phyloP scores from a whole-genome alignment of 257 asterid genomes.

The Przewalskia tangutica region DNA sequence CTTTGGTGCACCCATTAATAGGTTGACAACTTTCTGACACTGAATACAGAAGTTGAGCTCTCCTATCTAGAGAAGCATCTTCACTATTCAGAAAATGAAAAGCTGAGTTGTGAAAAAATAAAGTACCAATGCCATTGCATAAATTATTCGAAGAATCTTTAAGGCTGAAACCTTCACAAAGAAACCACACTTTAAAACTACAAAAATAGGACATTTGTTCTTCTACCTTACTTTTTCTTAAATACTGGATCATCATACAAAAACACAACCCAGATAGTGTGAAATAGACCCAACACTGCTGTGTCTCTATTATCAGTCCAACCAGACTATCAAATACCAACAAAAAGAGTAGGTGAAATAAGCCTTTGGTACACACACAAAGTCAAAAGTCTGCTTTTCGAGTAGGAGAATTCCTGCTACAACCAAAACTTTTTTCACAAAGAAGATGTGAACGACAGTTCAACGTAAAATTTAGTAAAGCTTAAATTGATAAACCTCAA shows the following conservation, averaged over 20 bases:
- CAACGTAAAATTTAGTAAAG: not conserved
- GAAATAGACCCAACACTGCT: not conserved
- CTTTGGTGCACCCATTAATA: constrained; percentile 94
- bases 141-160: not conserved
- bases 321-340: not conserved
- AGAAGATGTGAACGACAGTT: not conserved
- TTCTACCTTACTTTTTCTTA: not conserved
- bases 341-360: not conserved
- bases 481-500: not conserved
- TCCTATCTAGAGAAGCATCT: constrained; percentile 1
- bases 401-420: not conserved
- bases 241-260: not conserved
- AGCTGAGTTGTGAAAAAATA: not conserved
- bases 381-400: not conserved
- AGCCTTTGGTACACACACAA: not conserved
- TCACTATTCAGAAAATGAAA: not conserved
- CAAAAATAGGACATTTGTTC: not conserved
- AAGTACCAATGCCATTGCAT: not conserved
- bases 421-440: not conserved
- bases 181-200: not conserved
- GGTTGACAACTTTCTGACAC: not conserved
- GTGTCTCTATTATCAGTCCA: not conserved
- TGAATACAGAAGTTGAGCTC: not conserved
- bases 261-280: not conserved
- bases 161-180: not conserved